Conservation (phyloP, 257 asterid genomes). For the Solanum infundibuliforme region DNA sequence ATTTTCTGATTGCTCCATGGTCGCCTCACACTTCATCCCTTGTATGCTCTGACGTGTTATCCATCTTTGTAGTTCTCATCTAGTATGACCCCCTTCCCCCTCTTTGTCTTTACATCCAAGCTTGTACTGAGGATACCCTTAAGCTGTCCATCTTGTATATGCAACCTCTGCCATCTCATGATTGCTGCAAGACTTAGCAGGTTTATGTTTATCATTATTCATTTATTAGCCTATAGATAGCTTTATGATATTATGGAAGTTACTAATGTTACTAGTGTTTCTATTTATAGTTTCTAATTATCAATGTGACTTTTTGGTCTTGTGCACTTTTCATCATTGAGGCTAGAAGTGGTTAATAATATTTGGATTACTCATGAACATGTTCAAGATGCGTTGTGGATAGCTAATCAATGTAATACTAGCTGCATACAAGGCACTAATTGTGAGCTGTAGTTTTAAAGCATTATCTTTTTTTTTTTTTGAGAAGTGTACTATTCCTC, state of each 20-base stretch:
- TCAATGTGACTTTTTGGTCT: not conserved
- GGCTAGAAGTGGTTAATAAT: not conserved
- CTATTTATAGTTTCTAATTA: not conserved
- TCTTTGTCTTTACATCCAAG: not conserved
- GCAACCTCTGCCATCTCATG: not conserved
- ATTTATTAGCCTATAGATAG: not conserved
- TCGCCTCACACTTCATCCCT: not conserved
- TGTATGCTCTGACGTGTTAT: not conserved
- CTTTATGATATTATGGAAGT: not conserved
- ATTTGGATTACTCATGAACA: not conserved
- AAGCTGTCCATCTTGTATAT: not conserved
- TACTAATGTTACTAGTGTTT: not conserved
- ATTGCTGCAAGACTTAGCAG: not conserved
- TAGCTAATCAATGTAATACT: not conserved
- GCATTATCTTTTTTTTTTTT: not conserved
- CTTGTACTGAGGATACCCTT: not conserved
- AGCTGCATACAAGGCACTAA: not conserved
- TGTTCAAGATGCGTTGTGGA: not conserved
- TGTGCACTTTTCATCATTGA: not conserved
- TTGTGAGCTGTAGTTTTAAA: not conserved
- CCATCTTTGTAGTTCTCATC: not conserved
- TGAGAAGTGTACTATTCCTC: not conserved
- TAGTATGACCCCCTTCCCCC: not conserved
- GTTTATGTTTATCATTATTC: not conserved
- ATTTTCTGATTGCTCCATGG: not conserved